Evolutionary conservation across 2,329 filamentous ascomycete species (phyloP), one percentile per base, ranked within the genome.

Genomic region (Cladophialophora psammophila): DNA sequence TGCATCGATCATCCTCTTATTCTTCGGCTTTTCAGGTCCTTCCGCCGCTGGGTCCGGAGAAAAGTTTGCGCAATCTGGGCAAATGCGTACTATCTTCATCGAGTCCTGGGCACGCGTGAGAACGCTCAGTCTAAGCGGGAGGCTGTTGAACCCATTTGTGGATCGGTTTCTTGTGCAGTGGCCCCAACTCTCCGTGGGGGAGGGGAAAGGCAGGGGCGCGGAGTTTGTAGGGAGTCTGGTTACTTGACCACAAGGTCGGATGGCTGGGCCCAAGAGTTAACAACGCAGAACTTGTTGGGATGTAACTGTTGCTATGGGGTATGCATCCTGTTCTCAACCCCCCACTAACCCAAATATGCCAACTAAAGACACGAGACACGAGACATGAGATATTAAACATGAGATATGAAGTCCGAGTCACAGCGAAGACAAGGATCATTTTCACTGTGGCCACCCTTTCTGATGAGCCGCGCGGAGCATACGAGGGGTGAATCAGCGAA

Each of bases 101-200:
- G 95, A 99, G 82, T 95, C 91, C 20, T 97, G 94, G 90, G 94
- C 95, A 2, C 86, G 95, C 15, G 91, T 96, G 15, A 89, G 86
- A 71, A 90, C 87, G 12, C 79, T 98, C 71, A 98, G 94, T 80
- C 78, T 97, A 66, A 96, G 92, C 42, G 95, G 94, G 0, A 90
- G 87, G 76, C 80, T 98, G 42, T 82, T 99, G 65, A 79, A 90
- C 65, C 80, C 82, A 71, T 81, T 96, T 48, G 91, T 91, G 56
- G 92, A 96, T 78, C 81, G 89, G 57, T 91, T 96, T 74, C 78
- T 96, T 60, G 93, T 96, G 64, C 94, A 97, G 82, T 95, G 94
- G 84, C 84, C 87, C 66, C 79, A 82, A 63, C 81, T 95, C 50
- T 87, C 86, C 1, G 79, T 79, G 52, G 31, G 38, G 36, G 36